phyloP scores from a whole-genome alignment of 2,329 filamentous ascomycete genomes.

The Onygena corvina region DNA sequence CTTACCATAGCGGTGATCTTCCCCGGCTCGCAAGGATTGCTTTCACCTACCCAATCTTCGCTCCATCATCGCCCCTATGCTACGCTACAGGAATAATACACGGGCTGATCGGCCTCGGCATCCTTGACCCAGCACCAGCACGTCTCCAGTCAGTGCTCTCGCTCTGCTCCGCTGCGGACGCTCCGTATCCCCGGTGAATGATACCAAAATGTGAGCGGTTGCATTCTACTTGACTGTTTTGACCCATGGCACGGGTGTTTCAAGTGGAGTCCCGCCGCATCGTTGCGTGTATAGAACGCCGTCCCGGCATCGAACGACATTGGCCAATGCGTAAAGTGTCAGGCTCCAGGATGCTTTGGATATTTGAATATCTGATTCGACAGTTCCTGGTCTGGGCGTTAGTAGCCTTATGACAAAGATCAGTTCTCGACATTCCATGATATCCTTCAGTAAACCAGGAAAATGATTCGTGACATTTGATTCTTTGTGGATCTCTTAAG shows the following conservation, averaged over 20 bases:
- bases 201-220: no score
- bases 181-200: not conserved
- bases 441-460: no score
- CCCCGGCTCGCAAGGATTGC: not conserved
- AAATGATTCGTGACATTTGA: not conserved
- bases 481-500: not conserved
- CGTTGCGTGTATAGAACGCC: no score
- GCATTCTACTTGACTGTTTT: no score
- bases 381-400: not conserved
- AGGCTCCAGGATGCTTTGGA: not conserved
- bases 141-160: not conserved
- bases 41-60: not conserved
- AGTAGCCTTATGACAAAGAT: not conserved
- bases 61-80: not conserved
- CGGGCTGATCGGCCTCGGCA: not conserved
- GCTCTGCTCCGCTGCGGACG: not conserved
- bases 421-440: slow-evolving; percentile 2
- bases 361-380: not conserved
- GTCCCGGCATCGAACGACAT: not conserved
- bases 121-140: not conserved
- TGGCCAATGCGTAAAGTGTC: not conserved
- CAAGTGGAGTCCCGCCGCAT: no score
- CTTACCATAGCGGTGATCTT: not conserved
- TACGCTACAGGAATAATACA: not conserved
- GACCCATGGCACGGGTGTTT: no score